Base-by-base conservation (phyloP, 2,329 filamentous ascomycete species). In the Aspergillus tubingensis region DNA sequence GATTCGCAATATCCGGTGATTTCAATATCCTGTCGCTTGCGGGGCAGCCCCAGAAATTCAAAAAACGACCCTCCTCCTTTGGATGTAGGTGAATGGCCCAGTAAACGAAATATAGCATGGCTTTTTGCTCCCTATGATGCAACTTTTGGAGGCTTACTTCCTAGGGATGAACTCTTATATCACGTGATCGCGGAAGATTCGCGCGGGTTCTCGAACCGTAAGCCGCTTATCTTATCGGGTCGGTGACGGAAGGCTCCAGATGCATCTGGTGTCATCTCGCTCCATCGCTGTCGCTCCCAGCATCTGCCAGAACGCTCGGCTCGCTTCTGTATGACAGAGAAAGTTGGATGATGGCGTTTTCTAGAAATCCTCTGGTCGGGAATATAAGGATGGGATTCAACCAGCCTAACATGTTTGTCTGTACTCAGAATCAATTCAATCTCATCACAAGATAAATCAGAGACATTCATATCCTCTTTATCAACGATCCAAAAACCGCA, bases 1-100 rank as follows among this genome's bases (percentile, higher is more conserved):
- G 2, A 92, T 96, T 69, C 91, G 87, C 70, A 91, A 95, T 74
- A 88, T 96, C 57, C 71, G 70, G 60, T 75, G 71, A 72, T 69
- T 25, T 17, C 39, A 8, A 25, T 19, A 15, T 17, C 32, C 15
- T 27, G 50, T 19, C 21, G 47, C 56, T 53, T 17, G 17, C 15
- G 17, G 44, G 39, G 17, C 48, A 17, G 25, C 5, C 23, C 25
- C 30, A 17, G 25, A n/a, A 17, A 25, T n/a, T 30, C 15, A 32
- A 36, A 36, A 15, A 50, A 8, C 25, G 8, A 8, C 15, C 15
- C 23, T 8, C 5, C 47, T 30, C 27, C 3, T 49, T 49, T 15
- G 21, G 21, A 49, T 49, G 44, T 27, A 49, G 23, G 44, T 49
- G 13, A 25, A 49, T 30, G 44, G 19, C 44, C 44, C 13, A 21